These are phyloP conservation scores for Microglena sp. DNA, from an alignment of 139 green algal genomes.

Conservation along the genomic window DNA sequence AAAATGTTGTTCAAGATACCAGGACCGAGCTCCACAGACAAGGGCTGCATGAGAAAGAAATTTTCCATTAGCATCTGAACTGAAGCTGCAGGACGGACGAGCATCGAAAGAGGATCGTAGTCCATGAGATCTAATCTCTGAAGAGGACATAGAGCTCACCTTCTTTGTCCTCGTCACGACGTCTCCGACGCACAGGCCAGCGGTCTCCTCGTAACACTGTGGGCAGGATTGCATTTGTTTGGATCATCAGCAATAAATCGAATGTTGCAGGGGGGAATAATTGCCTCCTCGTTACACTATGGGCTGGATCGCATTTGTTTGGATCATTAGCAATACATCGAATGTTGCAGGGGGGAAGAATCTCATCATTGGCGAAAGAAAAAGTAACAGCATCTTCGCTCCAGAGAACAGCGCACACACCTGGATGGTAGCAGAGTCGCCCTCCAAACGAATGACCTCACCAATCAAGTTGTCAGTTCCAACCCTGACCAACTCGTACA, in stretches of 20 bases:
- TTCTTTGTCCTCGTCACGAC: constrained; percentile 80
- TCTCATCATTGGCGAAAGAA: no score
- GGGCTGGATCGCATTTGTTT: no score
- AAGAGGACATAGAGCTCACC: no score
- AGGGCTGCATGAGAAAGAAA: constrained; percentile 70
- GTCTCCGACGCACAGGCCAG: constrained; percentile 90
- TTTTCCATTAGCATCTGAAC: neutral
- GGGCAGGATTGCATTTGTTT: no score
- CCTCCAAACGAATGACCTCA: constrained; percentile 98
- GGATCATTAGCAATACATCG: no score
- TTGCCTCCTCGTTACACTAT: constrained; percentile 98
- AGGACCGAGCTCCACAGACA: constrained; percentile 93
- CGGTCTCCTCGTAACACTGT: constrained; percentile 97
- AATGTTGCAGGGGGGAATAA: neutral
- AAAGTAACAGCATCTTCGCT: no score
- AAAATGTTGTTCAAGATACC: constrained; percentile 97
- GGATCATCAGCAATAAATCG: no score
- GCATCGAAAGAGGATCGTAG: neutral
- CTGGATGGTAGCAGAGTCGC: constrained; percentile 95
- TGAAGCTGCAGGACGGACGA: neutral
- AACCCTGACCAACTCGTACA: constrained; percentile 98
- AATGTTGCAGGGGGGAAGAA: neutral
- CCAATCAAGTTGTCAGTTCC: constrained; percentile 90
- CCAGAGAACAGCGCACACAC: constrained; percentile 26
- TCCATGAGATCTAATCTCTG: neutral